phyloP scores from a whole-genome alignment of 2,329 filamentous ascomycete species.

The Aspergillus quadrilineatus region DNA sequence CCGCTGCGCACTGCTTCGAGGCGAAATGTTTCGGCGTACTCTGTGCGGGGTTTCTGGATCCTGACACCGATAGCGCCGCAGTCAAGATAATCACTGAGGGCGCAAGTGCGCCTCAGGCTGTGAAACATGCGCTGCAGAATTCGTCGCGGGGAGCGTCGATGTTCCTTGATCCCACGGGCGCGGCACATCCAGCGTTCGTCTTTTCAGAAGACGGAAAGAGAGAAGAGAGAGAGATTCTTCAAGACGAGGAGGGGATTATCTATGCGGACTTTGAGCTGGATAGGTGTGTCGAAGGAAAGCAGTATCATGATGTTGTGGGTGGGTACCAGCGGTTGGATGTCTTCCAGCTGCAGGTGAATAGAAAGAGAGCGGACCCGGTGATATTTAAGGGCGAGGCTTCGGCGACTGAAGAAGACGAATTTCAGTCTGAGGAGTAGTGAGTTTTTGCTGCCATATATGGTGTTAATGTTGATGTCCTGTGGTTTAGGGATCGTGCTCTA shows the following conservation, averaged over 20 bases:
- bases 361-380: neutral
- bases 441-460: too few relatives aligned
- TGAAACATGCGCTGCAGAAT: neutral
- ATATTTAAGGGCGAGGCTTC: neutral
- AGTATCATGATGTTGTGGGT: slow-evolving; percentile 37
- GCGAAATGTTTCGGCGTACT: slow-evolving; percentile 58
- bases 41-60: slow-evolving; percentile 45
- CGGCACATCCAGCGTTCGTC: neutral
- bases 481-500: too few relatives aligned
- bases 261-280: slow-evolving; percentile 54
- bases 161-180: neutral
- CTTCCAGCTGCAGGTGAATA: neutral
- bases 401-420: too few relatives aligned
- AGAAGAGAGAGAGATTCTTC: slow-evolving; percentile 35
- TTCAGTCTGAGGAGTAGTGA: too few relatives aligned
- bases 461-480: too few relatives aligned
- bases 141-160: neutral
- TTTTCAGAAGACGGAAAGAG: neutral
- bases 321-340: neutral
- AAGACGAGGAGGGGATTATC: slow-evolving; percentile 50
- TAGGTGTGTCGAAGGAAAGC: slow-evolving; percentile 56
- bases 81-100: slow-evolving; percentile 27
- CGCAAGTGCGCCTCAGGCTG: neutral
- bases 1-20: slow-evolving; percentile 59
- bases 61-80: slow-evolving; percentile 29